phyloP scores from a whole-genome alignment of 1,284 basidiomycete species.

The Leccinum ponderosum region DNA sequence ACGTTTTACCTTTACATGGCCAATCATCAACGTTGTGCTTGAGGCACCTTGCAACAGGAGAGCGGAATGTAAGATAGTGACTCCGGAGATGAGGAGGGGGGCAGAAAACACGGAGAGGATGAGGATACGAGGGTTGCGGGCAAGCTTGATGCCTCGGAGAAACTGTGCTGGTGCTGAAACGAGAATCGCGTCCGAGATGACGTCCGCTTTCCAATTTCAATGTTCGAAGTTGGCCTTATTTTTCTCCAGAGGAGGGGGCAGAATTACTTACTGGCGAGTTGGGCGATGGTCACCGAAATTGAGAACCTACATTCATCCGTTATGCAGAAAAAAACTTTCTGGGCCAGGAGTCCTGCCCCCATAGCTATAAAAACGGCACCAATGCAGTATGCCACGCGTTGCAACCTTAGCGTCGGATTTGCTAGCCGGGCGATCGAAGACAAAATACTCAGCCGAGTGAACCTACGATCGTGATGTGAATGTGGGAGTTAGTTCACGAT shows the following conservation, averaged over 20 bases:
- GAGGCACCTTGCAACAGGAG: constrained; percentile 17
- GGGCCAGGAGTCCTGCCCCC: constrained; percentile 16
- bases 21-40: constrained; percentile 14
- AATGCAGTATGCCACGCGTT: constrained; percentile 16
- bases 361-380: constrained; percentile 21
- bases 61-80: constrained; percentile 29
- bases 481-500: not conserved
- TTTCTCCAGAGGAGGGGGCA: not conserved
- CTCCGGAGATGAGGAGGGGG: constrained; percentile 20
- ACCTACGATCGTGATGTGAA: constrained; percentile 12
- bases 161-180: constrained; percentile 17
- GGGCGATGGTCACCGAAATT: constrained; percentile 13
- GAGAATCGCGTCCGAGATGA: constrained; percentile 21
- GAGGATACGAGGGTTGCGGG: constrained; percentile 17
- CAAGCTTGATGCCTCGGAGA: constrained; percentile 17
- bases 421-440: constrained; percentile 25
- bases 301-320: constrained; percentile 4
- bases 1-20: constrained; percentile 23
- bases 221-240: not conserved
- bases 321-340: constrained; percentile 20
- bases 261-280: constrained; percentile 24
- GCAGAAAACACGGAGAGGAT: constrained; percentile 25
- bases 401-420: constrained; percentile 12
- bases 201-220: constrained; percentile 17
- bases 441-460: constrained; percentile 28